Conservation (phyloP, 768 basidiomycete genomes). For the Boletus tomentosulus region DNA sequence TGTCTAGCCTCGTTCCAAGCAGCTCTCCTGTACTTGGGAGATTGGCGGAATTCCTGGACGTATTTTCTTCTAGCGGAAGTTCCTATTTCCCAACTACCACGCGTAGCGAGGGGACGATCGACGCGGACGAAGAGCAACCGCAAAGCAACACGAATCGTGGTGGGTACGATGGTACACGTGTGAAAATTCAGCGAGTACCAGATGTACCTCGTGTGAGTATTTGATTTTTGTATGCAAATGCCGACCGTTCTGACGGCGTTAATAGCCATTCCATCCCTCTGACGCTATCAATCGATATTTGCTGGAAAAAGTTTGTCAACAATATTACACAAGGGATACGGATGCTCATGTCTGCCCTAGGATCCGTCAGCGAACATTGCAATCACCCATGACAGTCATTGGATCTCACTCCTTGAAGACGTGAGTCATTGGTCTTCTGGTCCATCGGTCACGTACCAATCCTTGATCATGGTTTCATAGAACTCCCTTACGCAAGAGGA, state of each 20-base stretch:
- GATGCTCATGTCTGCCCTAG: background rate
- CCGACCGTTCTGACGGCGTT: background rate
- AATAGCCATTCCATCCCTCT: conserved; percentile 10
- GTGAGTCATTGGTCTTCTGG: background rate
- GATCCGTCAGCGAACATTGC: background rate
- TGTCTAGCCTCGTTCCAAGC: background rate
- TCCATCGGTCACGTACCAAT: background rate
- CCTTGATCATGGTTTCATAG: background rate
- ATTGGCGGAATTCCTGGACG: background rate
- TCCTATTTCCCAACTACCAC: background rate
- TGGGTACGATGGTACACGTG: background rate
- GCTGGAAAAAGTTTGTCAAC: background rate
- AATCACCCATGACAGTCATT: background rate
- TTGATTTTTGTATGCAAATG: background rate
- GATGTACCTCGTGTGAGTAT: background rate
- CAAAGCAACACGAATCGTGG: too few relatives aligned
- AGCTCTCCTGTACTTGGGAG: background rate
- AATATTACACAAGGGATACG: background rate
- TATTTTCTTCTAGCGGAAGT: too few relatives aligned
- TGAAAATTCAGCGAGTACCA: background rate
- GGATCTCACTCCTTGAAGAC: background rate
- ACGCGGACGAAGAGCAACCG: background rate
- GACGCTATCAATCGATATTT: too few relatives aligned
- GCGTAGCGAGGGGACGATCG: background rate
- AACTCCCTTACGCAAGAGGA: background rate